Conservation (phyloP, 768 basidiomycete genomes). For the Podaxis carcinomalis region DNA sequence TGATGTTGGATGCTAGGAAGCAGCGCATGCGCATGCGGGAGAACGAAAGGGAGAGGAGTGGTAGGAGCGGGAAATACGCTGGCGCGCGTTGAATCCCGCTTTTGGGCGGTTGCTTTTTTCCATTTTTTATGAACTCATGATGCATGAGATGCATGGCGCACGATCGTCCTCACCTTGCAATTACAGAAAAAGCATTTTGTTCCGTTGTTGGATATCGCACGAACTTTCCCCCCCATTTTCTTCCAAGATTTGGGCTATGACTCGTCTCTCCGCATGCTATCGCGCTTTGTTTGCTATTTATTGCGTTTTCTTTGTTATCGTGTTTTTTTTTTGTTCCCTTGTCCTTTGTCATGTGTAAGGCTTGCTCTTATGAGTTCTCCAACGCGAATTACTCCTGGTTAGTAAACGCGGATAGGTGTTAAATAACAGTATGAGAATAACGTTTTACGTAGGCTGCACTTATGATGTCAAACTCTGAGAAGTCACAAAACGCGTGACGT, state of each 20-base stretch:
- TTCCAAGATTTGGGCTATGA: not conserved
- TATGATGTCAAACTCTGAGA: conserved; percentile 8
- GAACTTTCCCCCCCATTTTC: not conserved
- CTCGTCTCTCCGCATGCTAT: conserved; percentile 6
- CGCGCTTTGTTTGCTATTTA: not conserved
- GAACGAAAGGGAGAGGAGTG: conserved; percentile 17
- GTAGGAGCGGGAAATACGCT: not conserved
- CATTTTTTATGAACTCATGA: conserved; percentile 3
- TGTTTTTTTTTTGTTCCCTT: not conserved
- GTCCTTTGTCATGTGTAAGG: not conserved
- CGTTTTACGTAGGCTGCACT: conserved; percentile 4
- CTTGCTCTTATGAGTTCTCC: no score
- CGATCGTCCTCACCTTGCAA: not conserved
- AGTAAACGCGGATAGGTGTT: no score
- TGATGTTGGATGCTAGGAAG: conserved; percentile 63
- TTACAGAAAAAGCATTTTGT: not conserved
- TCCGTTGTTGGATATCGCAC: conserved; percentile 1
- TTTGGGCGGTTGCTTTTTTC: not conserved
- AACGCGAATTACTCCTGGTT: no score
- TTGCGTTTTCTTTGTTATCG: not conserved
- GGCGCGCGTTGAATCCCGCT: not conserved
- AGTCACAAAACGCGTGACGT: conserved; percentile 21
- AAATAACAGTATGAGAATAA: no score
- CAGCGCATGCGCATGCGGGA: conserved; percentile 38
- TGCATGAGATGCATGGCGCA: not conserved